A percentile compares a stretch with the other conserved stretches of the same genome.
Conservation (phyloP, 164 flowering plant species). For the Paratinospora sagittata region DNA sequence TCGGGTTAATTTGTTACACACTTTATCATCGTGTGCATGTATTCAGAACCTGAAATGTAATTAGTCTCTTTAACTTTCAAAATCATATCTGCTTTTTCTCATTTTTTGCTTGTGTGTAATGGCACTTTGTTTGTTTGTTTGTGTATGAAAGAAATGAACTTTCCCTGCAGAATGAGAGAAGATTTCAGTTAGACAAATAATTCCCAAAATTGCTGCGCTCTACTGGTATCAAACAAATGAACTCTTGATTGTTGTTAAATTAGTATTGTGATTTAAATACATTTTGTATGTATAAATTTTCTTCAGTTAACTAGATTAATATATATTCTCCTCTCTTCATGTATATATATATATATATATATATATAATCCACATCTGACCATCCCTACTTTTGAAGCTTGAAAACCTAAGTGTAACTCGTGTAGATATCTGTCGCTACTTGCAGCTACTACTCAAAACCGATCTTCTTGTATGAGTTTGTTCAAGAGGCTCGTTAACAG, state of each 20-base stretch:
- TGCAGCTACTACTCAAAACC: background rate
- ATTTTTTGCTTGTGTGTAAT: background rate
- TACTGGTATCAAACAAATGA: too few relatives aligned
- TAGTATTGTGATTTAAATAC: background rate
- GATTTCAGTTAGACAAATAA: too few relatives aligned
- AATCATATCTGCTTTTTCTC: background rate
- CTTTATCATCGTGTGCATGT: background rate
- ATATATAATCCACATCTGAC: too few relatives aligned
- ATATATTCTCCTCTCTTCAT: background rate
- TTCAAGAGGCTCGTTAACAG: slow-evolving; percentile 53
- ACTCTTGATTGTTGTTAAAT: background rate
- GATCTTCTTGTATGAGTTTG: slow-evolving; percentile 42
- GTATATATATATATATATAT: background rate
- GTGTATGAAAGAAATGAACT: background rate
- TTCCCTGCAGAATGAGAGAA: background rate
- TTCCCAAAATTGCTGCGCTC: background rate
- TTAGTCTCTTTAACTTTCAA: background rate
- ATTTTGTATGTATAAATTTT: background rate
- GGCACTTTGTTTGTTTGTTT: background rate
- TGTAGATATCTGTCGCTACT: background rate
- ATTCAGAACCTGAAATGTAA: slow-evolving; percentile 3
- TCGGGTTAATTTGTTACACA: slow-evolving; percentile 7
- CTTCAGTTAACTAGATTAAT: background rate
- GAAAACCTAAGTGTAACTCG: background rate
- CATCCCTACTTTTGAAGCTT: background rate